Base-by-base conservation (phyloP, 1,139 yeast species). In the Candida gigantensis region DNA sequence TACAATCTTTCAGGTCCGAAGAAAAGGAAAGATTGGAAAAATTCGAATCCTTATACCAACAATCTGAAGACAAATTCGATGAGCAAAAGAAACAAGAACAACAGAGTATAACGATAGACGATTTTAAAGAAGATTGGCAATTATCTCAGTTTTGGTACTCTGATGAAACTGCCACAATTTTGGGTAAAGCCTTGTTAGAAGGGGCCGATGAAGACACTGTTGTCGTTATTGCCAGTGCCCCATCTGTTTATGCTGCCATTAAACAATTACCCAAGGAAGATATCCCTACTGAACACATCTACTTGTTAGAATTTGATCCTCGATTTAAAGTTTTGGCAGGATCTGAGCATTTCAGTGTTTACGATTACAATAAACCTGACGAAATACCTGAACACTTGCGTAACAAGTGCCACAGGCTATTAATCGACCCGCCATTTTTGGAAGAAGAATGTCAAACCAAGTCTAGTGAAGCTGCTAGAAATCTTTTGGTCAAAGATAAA, bases 41-140 rank as follows among this genome's bases (percentile, higher is more conserved):
- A 41, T 87, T 89, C 53, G 74, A 72, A 29, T 61, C 72, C 40
- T 60, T 89, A 33, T 71, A 73, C 45, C 60, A 70, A 34, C 68
- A 70, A 33, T 86, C 95, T 1, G 87, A 86, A 49, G 67, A 68
- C 28, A 68, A 68, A 24, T 76, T 68, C 45, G 74, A 61, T 27
- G 42, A 48, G 6, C 52, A 52, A 17, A 40, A 50, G 34, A 42
- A 46, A 20, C 31, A 19, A 27, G 27, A 35, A 24, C 31, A 25
- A 14, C 24, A 19, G 16, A 20, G 30, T 6, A 37, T 68, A 10
- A 47, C 78, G 18, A 85, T 85, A 59, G 81, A 77, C 32, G 66
- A 75, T 24, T 89, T 89, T 59, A 74, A 84, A 54, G 96, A 89
- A 60, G 95, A 89, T 60, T 89, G 97, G 97, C 94, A 86, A 51